These are phyloP conservation scores for Russula ochroleuca DNA, from an alignment of 768 basidiomycete species.

Conservation along the genomic window DNA sequence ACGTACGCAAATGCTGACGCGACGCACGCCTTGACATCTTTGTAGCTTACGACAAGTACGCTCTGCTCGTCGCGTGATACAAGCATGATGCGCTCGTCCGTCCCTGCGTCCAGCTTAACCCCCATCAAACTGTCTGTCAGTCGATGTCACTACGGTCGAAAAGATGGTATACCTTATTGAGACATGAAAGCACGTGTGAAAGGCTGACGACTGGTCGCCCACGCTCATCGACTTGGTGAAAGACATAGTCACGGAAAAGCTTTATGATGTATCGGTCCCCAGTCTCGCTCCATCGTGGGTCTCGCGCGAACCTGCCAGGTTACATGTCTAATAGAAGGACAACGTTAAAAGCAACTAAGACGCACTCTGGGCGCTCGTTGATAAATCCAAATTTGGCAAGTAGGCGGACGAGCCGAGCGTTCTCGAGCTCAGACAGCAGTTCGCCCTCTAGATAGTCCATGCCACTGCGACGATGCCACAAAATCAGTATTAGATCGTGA, in stretches of 20 bases:
- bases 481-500: background rate
- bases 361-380: slow-evolving; percentile 98
- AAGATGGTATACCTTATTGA: slow-evolving; percentile 73
- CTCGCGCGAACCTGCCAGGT: slow-evolving; percentile 80
- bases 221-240: slow-evolving; percentile 92
- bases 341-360: slow-evolving; percentile 23
- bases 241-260: slow-evolving; percentile 96
- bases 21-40: slow-evolving; percentile 82
- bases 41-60: slow-evolving; percentile 90
- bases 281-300: slow-evolving; percentile 96
- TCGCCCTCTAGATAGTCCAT: slow-evolving; percentile 80
- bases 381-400: slow-evolving; percentile 96
- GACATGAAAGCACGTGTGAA: slow-evolving; percentile 82
- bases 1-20: slow-evolving; percentile 79
- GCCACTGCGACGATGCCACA: slow-evolving; percentile 45
- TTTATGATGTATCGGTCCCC: slow-evolving; percentile 98
- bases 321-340: background rate
- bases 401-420: slow-evolving; percentile 83
- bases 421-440: slow-evolving; percentile 86
- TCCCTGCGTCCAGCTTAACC: slow-evolving; percentile 82
- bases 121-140: slow-evolving; percentile 8
- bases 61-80: slow-evolving; percentile 94
- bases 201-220: slow-evolving; percentile 88
- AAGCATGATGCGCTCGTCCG: slow-evolving; percentile 93
- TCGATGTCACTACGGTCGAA: background rate